Conservation (phyloP, 306 rosid species). For the Albizia julibrissin region DNA sequence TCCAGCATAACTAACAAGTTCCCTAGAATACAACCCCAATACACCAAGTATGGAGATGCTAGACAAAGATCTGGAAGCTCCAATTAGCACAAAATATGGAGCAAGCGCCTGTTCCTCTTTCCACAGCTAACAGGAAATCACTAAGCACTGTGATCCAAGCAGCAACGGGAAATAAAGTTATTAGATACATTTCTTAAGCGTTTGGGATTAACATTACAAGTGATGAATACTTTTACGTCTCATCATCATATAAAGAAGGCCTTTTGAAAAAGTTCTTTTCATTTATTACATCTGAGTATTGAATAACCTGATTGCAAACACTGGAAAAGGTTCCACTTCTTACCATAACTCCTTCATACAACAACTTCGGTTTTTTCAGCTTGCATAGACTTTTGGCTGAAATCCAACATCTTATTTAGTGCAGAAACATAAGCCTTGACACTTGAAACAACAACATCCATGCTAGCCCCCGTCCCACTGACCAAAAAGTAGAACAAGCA, state of each 20-base stretch:
- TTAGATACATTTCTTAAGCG: slow-evolving; percentile 29
- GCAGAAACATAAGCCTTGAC: slow-evolving; percentile 92
- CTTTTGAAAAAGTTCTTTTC: neutral
- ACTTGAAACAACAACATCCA: slow-evolving; percentile 96
- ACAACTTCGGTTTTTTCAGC: slow-evolving; percentile 35
- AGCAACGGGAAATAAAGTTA: neutral
- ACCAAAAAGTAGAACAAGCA: slow-evolving; percentile 27
- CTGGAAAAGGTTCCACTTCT: neutral
- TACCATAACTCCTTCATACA: neutral
- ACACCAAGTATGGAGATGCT: neutral
- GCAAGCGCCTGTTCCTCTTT: slow-evolving; percentile 11
- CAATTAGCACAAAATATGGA: neutral
- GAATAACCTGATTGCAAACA: neutral
- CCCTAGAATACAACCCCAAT: neutral
- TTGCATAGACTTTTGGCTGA: slow-evolving; percentile 46
- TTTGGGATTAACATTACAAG: neutral
- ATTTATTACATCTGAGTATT: neutral
- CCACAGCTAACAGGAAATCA: slow-evolving; percentile 11
- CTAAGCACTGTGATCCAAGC: neutral
- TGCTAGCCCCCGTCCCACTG: slow-evolving; percentile 88
- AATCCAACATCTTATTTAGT: slow-evolving; percentile 84
- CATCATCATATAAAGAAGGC: neutral
- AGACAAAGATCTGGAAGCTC: slow-evolving; percentile 19
- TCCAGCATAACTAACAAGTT: slow-evolving; percentile 1
- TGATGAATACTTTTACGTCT: too few relatives aligned